A percentile compares a stretch with the other conserved stretches of the same genome.
phyloP scores from a whole-genome alignment of 2,329 filamentous ascomycete genomes.

The Epichloe coenophiala region DNA sequence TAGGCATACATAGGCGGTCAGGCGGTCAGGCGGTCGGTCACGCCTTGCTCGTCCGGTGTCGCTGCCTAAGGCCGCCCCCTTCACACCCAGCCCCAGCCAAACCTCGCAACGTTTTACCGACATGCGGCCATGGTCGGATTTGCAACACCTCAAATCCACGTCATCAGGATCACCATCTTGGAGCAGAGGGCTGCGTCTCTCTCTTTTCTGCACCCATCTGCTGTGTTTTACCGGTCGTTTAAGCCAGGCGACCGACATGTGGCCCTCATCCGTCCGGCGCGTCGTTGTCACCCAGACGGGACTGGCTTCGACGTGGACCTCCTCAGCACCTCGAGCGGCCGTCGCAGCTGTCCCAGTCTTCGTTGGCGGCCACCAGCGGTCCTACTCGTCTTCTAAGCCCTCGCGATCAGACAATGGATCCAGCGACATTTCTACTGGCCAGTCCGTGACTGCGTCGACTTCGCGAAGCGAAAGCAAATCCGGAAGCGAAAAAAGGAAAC shows the following conservation, averaged over 20 bases:
- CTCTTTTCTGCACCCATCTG: conserved; percentile 6
- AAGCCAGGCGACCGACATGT: conserved; percentile 27
- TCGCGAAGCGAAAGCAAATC: conserved; percentile 29
- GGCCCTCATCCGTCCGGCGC: conserved; percentile 43
- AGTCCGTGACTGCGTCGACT: conserved; percentile 35
- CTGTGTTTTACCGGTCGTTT: conserved; percentile 3
- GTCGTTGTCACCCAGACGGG: conserved; percentile 33
- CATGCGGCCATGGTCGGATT: conserved; percentile 23
- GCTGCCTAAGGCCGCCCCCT: conserved; percentile 22
- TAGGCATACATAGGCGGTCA: too few species aligned
- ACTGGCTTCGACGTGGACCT: conserved; percentile 28
- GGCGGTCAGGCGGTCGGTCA: background rate
- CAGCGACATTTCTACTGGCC: conserved; percentile 34
- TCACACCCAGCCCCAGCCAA: background rate
- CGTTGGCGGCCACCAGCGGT: conserved; percentile 33
- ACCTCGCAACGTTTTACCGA: conserved; percentile 7
- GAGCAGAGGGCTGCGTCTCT: conserved; percentile 8
- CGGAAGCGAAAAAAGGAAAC: conserved; percentile 39
- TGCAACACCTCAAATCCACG: conserved; percentile 16
- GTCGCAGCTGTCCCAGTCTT: conserved; percentile 22
- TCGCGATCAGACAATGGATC: conserved; percentile 45
- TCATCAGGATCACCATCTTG: conserved; percentile 19
- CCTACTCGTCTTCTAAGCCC: conserved; percentile 50
- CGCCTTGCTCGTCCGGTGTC: conserved; percentile 11
- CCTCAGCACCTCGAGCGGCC: conserved; percentile 26